These are phyloP conservation scores for Nadsonia commutata DNA, from an alignment of 1,139 yeast genomes.

Conservation along the genomic window DNA sequence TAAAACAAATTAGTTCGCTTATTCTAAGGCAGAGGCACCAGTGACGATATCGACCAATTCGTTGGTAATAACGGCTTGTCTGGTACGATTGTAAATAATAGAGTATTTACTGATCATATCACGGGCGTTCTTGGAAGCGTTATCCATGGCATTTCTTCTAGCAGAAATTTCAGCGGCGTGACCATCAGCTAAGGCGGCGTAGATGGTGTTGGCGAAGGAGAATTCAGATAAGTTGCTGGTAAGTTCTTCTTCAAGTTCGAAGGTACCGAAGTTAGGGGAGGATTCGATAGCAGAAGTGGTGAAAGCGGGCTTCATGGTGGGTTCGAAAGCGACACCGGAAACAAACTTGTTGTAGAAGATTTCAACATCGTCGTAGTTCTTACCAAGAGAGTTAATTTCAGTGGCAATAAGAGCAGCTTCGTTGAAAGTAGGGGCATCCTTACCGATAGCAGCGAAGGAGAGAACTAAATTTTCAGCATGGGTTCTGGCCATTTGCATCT, in stretches of 20 bases:
- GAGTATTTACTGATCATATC: slow-evolving; percentile 95
- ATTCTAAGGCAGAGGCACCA: slow-evolving; percentile 98
- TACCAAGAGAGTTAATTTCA: slow-evolving; percentile 46
- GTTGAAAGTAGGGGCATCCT: slow-evolving; percentile 85
- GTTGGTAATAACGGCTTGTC: slow-evolving; percentile 99
- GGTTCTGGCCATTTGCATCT: slow-evolving; percentile 76
- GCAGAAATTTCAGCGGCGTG: slow-evolving; percentile 97
- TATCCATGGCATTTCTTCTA: slow-evolving; percentile 99
- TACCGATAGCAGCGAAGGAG: slow-evolving; percentile 83
- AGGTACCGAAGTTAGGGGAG: slow-evolving; percentile 78
- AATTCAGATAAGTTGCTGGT: slow-evolving; percentile 51
- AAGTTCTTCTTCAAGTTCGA: slow-evolving; percentile 64
- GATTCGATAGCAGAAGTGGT: slow-evolving; percentile 60
- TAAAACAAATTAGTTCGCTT: slow-evolving; percentile 16
- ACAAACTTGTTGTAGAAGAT: slow-evolving; percentile 78
- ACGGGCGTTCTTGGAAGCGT: slow-evolving; percentile 98
- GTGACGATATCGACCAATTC: slow-evolving; percentile 98
- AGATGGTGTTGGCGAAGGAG: slow-evolving; percentile 78
- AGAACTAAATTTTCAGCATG: slow-evolving; percentile 54
- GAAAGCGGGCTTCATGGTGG: slow-evolving; percentile 53
- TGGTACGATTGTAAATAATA: slow-evolving; percentile 96
- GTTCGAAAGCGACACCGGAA: slow-evolving; percentile 83
- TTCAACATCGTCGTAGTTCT: slow-evolving; percentile 59
- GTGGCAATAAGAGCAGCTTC: slow-evolving; percentile 87
- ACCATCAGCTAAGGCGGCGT: slow-evolving; percentile 93